Evolutionary conservation across 2,329 filamentous ascomycete species (phyloP), one percentile per base, ranked within the genome.

Genomic region (Rhynchosporium agropyri): DNA sequence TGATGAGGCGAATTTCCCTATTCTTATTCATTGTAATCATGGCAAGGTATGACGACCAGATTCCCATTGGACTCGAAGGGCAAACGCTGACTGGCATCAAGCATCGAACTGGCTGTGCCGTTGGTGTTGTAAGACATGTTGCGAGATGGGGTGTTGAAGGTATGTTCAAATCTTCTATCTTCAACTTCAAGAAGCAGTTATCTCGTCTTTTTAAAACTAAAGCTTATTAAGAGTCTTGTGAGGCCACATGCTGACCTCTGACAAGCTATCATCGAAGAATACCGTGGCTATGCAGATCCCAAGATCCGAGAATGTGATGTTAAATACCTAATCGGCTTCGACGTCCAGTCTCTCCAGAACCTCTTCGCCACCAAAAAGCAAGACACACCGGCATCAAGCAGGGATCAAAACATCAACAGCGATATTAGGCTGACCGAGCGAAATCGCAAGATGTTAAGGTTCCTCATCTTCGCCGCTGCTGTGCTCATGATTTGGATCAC

Each of bases 21-120:
- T 97, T 10, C 81, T 97, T 45, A 84, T 97, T 53, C 93, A 97
- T 76, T 97, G 93, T 82, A 97, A 97, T 74, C 93, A 96, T 70
- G 93, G 93, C 74, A 95, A 88, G 78, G 85, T 87, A 76, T 67
- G 63, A 57, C 49, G n/a, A 42, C 45, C 20, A 36, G 33, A 36
- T 6, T 36, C 33, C 33, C 61, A 58, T n/a, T 55, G 56, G 46
- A 38, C 13, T 31, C 43, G 10, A 2, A 4, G 28, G 26, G 29
- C 46, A 29, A 7, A 36, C 20, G 49, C 68, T 72, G 45, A 72
- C 51, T 50, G 4, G 42, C 3, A 50, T 28, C 33, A 65, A 91
- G 83, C 93, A 97, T 74, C 89, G 93, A 63, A 97, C 93, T 20
- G 93, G 93, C 28, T 97, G 92, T 73, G 89, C 95, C n/a, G 84